phyloP scores from a whole-genome alignment of 129 eudicot genomes.

The Ambrosia artemisiifolia region DNA sequence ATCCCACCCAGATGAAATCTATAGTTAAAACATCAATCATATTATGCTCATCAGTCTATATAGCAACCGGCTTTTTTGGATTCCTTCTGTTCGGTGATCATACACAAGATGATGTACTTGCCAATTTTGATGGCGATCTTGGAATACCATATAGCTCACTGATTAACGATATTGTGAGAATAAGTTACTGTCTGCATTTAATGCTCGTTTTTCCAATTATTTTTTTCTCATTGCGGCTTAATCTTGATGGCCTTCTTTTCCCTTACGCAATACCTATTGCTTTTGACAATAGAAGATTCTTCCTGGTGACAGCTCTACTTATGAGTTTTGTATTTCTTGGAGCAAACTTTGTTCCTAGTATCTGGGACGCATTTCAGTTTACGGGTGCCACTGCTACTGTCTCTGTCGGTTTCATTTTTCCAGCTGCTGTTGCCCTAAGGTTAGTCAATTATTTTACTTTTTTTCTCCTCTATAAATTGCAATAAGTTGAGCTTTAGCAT shows the following conservation, averaged over 20 bases:
- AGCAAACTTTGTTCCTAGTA: slow-evolving; percentile 89
- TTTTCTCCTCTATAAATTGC: background rate
- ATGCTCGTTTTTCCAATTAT: slow-evolving; percentile 92
- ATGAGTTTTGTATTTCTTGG: slow-evolving; percentile 72
- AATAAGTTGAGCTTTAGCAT: background rate
- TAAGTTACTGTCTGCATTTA: slow-evolving; percentile 82
- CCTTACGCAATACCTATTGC: slow-evolving; percentile 65
- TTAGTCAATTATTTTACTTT: slow-evolving; percentile 30
- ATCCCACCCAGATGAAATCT: slow-evolving; percentile 74
- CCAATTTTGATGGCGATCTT: slow-evolving; percentile 89
- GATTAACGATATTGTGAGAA: slow-evolving; percentile 72
- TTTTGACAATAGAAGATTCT: slow-evolving; percentile 66
- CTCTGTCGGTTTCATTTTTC: slow-evolving; percentile 65
- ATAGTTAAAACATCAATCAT: slow-evolving; percentile 69
- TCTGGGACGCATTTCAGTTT: slow-evolving; percentile 96
- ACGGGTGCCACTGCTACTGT: slow-evolving; percentile 92
- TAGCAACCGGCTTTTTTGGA: slow-evolving; percentile 87
- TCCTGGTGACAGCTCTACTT: slow-evolving; percentile 47
- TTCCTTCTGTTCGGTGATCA: slow-evolving; percentile 75
- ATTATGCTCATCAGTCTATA: slow-evolving; percentile 64
- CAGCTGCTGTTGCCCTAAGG: slow-evolving; percentile 92
- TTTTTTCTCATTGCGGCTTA: slow-evolving; percentile 84
- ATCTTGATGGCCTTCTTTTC: slow-evolving; percentile 74
- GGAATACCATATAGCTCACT: slow-evolving; percentile 67
- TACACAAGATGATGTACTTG: slow-evolving; percentile 83